phyloP scores from a whole-genome alignment of 768 basidiomycete species.

The Daedaleopsis nitida region DNA sequence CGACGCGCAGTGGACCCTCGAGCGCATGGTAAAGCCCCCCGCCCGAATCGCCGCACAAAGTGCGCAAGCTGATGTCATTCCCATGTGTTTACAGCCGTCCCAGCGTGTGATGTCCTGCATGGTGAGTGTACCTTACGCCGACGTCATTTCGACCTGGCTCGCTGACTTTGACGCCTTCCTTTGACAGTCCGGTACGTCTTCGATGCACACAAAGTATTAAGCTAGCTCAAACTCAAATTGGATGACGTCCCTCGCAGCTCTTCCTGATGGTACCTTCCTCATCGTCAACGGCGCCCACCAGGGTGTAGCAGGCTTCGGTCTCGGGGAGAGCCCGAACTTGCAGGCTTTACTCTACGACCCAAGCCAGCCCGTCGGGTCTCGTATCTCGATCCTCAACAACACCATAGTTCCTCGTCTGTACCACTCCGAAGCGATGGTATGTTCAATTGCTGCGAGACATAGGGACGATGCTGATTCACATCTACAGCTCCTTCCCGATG shows the following conservation, averaged over 20 bases:
- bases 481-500: slow-evolving; percentile 62
- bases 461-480: background rate
- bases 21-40: slow-evolving; percentile 63
- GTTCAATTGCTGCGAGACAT: background rate
- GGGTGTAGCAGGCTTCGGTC: slow-evolving; percentile 74
- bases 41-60: slow-evolving; percentile 20
- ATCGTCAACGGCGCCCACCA: slow-evolving; percentile 75
- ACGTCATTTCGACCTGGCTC: background rate
- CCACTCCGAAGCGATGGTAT: slow-evolving; percentile 68
- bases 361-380: slow-evolving; percentile 52
- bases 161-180: background rate
- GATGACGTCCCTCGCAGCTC: slow-evolving; percentile 29
- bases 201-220: background rate
- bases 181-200: slow-evolving; percentile 10
- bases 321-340: slow-evolving; percentile 64
- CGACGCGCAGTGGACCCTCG: slow-evolving; percentile 68
- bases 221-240: too few species aligned
- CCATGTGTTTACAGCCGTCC: slow-evolving; percentile 50
- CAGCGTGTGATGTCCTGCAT: slow-evolving; percentile 79
- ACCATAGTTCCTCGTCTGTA: slow-evolving; percentile 79
- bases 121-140: slow-evolving; percentile 32
- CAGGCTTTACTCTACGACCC: slow-evolving; percentile 74
- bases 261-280: slow-evolving; percentile 76
- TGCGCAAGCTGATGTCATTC: background rate
- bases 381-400: slow-evolving; percentile 64